These are phyloP conservation scores for Protomyces pachydermus DNA, from an alignment of 1,139 yeast genomes.

Conservation along the genomic window DNA sequence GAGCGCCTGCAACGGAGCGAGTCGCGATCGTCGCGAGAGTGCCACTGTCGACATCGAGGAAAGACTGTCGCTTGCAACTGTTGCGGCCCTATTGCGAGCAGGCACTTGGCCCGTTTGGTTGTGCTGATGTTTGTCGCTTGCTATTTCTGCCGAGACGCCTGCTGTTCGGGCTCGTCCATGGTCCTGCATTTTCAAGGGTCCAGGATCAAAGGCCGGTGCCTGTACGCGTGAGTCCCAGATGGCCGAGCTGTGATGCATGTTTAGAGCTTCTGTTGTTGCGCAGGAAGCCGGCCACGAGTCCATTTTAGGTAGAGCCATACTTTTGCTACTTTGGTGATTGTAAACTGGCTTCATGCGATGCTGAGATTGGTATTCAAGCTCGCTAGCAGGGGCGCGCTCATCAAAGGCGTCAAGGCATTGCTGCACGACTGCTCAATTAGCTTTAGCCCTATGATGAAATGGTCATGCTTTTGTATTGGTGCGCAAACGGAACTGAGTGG, in stretches of 20 bases:
- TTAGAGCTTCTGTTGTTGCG: too few species aligned
- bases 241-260: too few species aligned
- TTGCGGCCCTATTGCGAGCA: neutral
- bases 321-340: neutral
- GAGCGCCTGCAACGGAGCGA: neutral
- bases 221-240: too few species aligned
- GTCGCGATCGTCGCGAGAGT: neutral
- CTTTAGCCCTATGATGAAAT: too few species aligned
- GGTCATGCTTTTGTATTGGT: neutral
- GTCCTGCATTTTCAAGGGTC: too few species aligned
- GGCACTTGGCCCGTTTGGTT: too few species aligned
- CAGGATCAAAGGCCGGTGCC: too few species aligned
- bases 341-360: neutral
- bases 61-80: neutral
- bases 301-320: neutral
- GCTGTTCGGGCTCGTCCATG: too few species aligned
- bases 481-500: neutral
- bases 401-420: neutral
- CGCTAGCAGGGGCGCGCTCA: neutral
- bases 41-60: neutral
- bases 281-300: neutral
- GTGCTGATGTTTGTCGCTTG: too few species aligned
- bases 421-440: neutral
- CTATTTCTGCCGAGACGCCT: too few species aligned
- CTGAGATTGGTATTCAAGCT: neutral